A percentile compares a stretch with the other conserved stretches of the same genome.
phyloP scores from a whole-genome alignment of 805 yeast genomes.

The Yarrowia keelungensis region DNA sequence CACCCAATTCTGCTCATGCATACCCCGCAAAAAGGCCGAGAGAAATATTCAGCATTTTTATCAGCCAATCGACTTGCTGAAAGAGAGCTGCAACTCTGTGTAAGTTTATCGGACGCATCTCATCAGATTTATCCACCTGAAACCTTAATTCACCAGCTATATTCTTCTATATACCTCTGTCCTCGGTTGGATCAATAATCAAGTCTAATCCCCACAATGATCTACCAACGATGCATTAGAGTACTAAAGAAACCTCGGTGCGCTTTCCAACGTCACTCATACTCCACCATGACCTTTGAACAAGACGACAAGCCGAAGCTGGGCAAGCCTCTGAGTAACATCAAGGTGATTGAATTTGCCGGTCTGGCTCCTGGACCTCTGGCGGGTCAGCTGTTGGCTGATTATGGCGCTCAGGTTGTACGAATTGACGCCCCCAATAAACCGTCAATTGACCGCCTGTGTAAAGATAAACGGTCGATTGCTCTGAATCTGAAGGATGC shows the following conservation, averaged over 20 bases:
- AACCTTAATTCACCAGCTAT: no score
- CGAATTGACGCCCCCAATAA: constrained; percentile 40
- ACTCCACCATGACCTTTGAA: constrained; percentile 31
- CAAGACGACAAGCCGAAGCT: constrained; percentile 34
- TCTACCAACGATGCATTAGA: background rate
- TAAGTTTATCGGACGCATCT: no score
- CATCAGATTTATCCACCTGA: no score
- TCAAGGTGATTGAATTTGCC: constrained; percentile 42
- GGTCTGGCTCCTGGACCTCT: constrained; percentile 43
- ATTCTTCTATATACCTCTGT: no score
- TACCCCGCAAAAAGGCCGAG: no score
- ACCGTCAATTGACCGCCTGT: constrained; percentile 37
- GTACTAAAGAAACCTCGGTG: background rate
- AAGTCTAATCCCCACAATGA: constrained; percentile 10
- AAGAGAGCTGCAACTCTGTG: no score
- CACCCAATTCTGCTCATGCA: no score
- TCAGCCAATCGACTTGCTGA: no score
- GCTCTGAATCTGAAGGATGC: constrained; percentile 32
- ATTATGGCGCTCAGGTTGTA: constrained; percentile 42
- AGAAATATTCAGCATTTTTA: no score
- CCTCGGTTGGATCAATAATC: constrained; percentile 10
- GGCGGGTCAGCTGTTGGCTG: constrained; percentile 41
- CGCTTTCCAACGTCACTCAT: background rate
- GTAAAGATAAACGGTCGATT: constrained; percentile 39
- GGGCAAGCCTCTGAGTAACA: constrained; percentile 39